phyloP scores from a whole-genome alignment of 208 protist genomes.

The Trichomonas vaginalis region DNA sequence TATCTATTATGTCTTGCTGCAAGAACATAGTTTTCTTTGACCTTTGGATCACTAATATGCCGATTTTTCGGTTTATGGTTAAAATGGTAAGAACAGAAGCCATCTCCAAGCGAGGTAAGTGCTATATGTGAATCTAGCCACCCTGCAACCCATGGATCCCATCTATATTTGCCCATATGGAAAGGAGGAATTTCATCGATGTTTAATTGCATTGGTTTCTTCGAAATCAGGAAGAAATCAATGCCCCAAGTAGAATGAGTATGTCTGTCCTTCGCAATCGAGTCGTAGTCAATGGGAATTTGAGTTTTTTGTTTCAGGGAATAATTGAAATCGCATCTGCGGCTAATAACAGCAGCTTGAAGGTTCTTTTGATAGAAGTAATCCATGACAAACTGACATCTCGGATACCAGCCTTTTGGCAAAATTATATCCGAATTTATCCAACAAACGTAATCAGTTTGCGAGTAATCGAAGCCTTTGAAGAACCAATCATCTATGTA shows the following conservation, averaged over 20 bases:
- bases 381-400: neutral
- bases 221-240: neutral
- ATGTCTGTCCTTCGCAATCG: neutral
- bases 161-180: neutral
- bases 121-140: neutral
- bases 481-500: neutral
- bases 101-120: neutral
- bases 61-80: neutral
- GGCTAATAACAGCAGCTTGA: neutral
- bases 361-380: neutral
- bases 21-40: neutral
- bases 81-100: neutral
- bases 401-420: neutral
- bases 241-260: neutral
- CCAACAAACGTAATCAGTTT: neutral
- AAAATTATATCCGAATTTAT: neutral
- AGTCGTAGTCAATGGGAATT: neutral
- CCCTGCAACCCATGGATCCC: neutral
- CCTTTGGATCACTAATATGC: neutral
- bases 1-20: neutral
- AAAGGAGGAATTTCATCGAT: slow-evolving; percentile 7
- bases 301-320: neutral
- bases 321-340: neutral
- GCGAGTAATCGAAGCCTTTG: neutral
- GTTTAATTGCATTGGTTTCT: neutral